phyloP scores from a whole-genome alignment of 2,329 filamentous ascomycete genomes.

The Venturiaceae sp. region DNA sequence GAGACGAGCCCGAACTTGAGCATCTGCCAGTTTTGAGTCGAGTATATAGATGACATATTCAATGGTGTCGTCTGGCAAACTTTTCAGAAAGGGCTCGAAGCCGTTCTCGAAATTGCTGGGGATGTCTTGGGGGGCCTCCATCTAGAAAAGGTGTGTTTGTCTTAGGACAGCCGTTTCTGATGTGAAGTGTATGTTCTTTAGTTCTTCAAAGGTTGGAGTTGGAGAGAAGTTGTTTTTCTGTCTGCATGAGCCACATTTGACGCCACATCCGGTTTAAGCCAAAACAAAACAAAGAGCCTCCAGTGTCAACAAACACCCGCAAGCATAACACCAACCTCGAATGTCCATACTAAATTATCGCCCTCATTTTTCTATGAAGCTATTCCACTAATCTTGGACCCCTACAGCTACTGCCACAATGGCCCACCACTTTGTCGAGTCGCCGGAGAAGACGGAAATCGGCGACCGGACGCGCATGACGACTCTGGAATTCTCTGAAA shows the following conservation, averaged over 20 bases:
- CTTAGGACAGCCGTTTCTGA: too few species aligned
- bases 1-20: constrained; percentile 54
- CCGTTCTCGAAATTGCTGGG: constrained; percentile 57
- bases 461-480: constrained; percentile 76
- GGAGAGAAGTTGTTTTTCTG: too few species aligned
- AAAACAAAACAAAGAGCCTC: neutral
- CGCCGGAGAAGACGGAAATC: constrained; percentile 59
- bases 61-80: constrained; percentile 71
- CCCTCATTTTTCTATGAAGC: neutral
- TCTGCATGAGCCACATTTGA: neutral
- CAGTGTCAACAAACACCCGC: neutral
- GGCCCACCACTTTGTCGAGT: constrained; percentile 55
- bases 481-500: constrained; percentile 59
- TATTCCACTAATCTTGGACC: neutral
- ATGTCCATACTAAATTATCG: neutral
- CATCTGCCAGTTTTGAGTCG: constrained; percentile 42
- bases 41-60: constrained; percentile 75
- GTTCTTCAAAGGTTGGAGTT: too few species aligned
- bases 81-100: constrained; percentile 55
- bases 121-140: constrained; percentile 36
- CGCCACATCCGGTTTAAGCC: neutral
- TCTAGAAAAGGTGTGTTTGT: neutral
- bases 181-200: neutral
- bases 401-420: constrained; percentile 17
- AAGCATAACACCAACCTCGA: neutral